Base-by-base conservation (phyloP, 495 filamentous ascomycete species). In the Penicillium lividum region DNA sequence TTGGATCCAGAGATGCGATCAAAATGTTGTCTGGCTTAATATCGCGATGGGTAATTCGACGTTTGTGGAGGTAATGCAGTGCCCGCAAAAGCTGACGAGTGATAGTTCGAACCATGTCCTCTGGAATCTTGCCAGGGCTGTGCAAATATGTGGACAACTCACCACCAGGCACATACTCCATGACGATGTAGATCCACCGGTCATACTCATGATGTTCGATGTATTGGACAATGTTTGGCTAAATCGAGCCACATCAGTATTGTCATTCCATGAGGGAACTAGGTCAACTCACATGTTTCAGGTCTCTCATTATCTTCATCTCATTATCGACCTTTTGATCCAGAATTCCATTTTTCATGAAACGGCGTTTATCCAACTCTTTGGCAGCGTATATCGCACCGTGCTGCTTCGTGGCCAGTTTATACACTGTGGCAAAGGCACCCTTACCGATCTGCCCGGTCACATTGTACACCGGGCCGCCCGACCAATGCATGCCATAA, bases 1-100 rank as follows among this genome's bases (percentile, higher is more conserved):
- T 80, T 0, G 93, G 93, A 15, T 89, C 80, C 2, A 82, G 64
- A 2, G 82, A 87, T 7, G 82, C 74, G 59, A 98, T 88, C 28
- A 98, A 77, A 57, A 98, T 97, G 66, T 98, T 98, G 73, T 98
- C 95, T 0, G 94, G 94, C 70, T 98, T 98, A 65, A 98, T 90
- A 72, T 98, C 94, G 4, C 94, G 89, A 75, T 98, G 94, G 0
- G 93, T 97, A 62, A 98, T 97, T 49, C 85, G 88, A 62, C 85
- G 86, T 34, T 81, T 73, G 65, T 98, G 94, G 10, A 98, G 78
- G 68, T 98, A 96, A n/a, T 84, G 84, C 13, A 98, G 77, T 7
- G 92, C 93, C 51, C 85, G 80, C 9, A 97, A 71, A 16, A 98
- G 79, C 68, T 98, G 94, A 3, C 74, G 73, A 5, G 91, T 81